phyloP scores from a whole-genome alignment of 2,329 filamentous ascomycete genomes.

The Aspergillus sp. region DNA sequence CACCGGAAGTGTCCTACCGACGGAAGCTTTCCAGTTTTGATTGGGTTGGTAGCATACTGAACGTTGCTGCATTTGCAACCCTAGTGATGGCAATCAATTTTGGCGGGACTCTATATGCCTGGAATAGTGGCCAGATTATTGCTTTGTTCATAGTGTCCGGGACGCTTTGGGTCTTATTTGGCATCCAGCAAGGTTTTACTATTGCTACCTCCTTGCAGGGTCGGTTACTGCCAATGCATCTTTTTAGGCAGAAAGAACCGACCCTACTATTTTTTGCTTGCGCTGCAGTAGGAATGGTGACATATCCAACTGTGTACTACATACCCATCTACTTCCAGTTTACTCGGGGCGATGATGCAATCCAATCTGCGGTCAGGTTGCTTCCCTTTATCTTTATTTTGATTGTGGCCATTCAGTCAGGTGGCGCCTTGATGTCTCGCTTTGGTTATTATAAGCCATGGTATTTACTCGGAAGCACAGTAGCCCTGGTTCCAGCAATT shows the following conservation, averaged over 20 bases:
- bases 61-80: constrained; percentile 39
- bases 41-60: constrained; percentile 48
- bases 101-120: constrained; percentile 51
- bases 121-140: constrained; percentile 38
- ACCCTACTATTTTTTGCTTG: constrained; percentile 47
- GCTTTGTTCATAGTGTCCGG: constrained; percentile 36
- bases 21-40: constrained; percentile 41
- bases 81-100: constrained; percentile 53
- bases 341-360: constrained; percentile 40
- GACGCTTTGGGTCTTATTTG: constrained; percentile 45
- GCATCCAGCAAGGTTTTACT: constrained; percentile 44
- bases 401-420: constrained; percentile 19
- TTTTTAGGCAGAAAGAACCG: constrained; percentile 40
- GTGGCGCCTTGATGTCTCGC: constrained; percentile 22
- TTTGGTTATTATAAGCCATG: constrained; percentile 25
- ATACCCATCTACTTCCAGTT: constrained; percentile 58
- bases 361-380: constrained; percentile 31
- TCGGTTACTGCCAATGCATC: constrained; percentile 52
- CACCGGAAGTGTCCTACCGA: constrained; percentile 18
- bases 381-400: constrained; percentile 32
- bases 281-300: constrained; percentile 9
- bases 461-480: constrained; percentile 21
- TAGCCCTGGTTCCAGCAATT: not conserved
- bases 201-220: constrained; percentile 46
- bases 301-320: constrained; percentile 45